Percentiles rank a stretch among this genome's conserved stretches.
Conservation (phyloP, 2,329 filamentous ascomycete species). For the Diplodia sapinea region DNA sequence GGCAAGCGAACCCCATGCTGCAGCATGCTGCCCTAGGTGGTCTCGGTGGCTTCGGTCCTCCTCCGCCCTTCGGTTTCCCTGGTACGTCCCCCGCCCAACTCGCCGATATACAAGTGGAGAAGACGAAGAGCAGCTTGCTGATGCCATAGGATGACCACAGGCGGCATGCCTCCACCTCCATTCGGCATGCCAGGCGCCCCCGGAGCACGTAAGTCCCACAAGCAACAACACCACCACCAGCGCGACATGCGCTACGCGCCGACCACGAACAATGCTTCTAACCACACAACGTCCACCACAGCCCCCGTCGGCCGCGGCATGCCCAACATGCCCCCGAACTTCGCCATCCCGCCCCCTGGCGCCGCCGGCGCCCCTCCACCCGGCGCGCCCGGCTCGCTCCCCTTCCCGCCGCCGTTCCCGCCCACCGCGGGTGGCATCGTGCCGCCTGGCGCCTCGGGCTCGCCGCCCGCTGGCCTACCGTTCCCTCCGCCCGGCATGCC, state of each 20-base stretch:
- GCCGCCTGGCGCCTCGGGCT: slow-evolving; percentile 35
- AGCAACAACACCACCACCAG: not conserved
- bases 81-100: slow-evolving; percentile 50
- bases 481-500: slow-evolving; percentile 46
- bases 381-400: slow-evolving; percentile 33
- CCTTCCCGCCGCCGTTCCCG: slow-evolving; percentile 40
- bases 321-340: slow-evolving; percentile 39
- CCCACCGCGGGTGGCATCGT: slow-evolving; percentile 32
- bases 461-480: slow-evolving; percentile 47
- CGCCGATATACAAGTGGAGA: not conserved
- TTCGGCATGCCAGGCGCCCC: slow-evolving; percentile 47
- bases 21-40: slow-evolving; percentile 47
- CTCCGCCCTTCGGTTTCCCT: slow-evolving; percentile 68
- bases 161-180: slow-evolving; percentile 42
- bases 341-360: slow-evolving; percentile 21
- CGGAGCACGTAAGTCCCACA: slow-evolving; percentile 45
- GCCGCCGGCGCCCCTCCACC: slow-evolving; percentile 29
- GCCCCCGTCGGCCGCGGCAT: slow-evolving; percentile 38
- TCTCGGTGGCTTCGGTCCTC: slow-evolving; percentile 48
- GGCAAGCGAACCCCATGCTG: slow-evolving; percentile 89
- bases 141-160: slow-evolving; percentile 21
- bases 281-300: not conserved
- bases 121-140: slow-evolving; percentile 21
- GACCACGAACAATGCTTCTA: slow-evolving; percentile 11
- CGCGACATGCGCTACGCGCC: not conserved